phyloP scores from a whole-genome alignment of 2,329 filamentous ascomycete species.

The Neocatenulostroma microsporum region DNA sequence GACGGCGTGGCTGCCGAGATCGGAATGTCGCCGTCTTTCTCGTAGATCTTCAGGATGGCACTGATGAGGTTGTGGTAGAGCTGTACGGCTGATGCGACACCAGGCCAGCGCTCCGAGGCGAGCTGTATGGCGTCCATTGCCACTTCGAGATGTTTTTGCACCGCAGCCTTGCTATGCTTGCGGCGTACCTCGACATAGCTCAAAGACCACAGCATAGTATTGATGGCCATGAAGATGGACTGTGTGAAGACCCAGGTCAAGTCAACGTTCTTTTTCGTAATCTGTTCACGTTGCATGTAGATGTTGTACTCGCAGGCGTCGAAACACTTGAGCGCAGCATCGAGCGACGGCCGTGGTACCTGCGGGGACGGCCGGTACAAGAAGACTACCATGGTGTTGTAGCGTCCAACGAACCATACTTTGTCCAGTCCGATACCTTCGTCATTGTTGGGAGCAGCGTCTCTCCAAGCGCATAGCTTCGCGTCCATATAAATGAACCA shows the following conservation, averaged over 20 bases:
- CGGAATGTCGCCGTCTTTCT: conserved; percentile 48
- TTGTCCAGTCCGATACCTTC: conserved; percentile 65
- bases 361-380: conserved; percentile 88
- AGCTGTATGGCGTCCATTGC: conserved; percentile 72
- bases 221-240: conserved; percentile 82
- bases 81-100: conserved; percentile 72
- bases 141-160: conserved; percentile 64
- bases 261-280: conserved; percentile 67
- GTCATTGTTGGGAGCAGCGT: conserved; percentile 64
- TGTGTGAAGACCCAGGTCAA: conserved; percentile 92
- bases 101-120: conserved; percentile 85
- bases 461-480: conserved; percentile 72
- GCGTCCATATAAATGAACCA: conserved; percentile 78
- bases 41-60: conserved; percentile 83
- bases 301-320: conserved; percentile 78
- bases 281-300: conserved; percentile 69
- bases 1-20: conserved; percentile 43
- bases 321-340: conserved; percentile 75
- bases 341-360: conserved; percentile 70
- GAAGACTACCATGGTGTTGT: conserved; percentile 82
- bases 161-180: conserved; percentile 63
- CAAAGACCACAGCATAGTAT: conserved; percentile 83
- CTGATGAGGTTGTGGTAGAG: conserved; percentile 79
- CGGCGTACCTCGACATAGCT: conserved; percentile 78
- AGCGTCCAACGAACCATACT: conserved; percentile 55